Evolutionary conservation across 2,329 filamentous ascomycete species (phyloP).

Genomic region (Colletotrichum costaricense): DNA sequence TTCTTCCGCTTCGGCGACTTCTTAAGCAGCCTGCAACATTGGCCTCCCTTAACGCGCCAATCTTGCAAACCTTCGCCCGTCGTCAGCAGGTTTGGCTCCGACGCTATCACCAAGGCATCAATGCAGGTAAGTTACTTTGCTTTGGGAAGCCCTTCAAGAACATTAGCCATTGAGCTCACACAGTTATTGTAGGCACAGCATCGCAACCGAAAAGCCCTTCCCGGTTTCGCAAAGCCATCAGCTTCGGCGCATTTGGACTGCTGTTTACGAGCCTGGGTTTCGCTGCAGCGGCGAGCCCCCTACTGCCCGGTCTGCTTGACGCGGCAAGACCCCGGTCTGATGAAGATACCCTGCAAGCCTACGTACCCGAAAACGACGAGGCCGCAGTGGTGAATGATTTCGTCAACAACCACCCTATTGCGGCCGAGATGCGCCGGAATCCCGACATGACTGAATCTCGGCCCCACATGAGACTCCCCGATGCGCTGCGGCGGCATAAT

Average conservation of each 20-base stretch:
- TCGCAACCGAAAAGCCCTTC: not conserved
- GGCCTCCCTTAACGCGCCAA: not conserved
- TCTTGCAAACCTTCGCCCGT: not conserved
- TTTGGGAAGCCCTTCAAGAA: not conserved
- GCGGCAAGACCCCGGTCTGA: conserved; percentile 55
- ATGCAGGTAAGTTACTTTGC: conserved; percentile 2
- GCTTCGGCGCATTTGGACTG: conserved; percentile 41
- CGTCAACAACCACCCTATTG: conserved; percentile 82
- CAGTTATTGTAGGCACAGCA: not conserved
- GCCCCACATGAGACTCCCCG: conserved; percentile 88
- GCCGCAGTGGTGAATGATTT: conserved; percentile 73
- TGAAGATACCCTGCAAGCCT: conserved; percentile 78
- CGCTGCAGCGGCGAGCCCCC: conserved; percentile 66
- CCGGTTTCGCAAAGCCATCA: conserved; percentile 22
- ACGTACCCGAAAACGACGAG: conserved; percentile 66
- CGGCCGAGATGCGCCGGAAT: conserved; percentile 73
- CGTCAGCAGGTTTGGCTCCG: conserved; percentile 3
- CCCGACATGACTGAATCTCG: conserved; percentile 79
- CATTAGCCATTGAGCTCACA: not conserved
- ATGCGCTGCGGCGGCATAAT: conserved; percentile 75
- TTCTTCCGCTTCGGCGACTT: conserved; percentile 7
- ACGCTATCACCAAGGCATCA: conserved; percentile 13
- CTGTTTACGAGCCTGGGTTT: conserved; percentile 64
- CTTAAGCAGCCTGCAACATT: not conserved
- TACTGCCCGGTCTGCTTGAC: conserved; percentile 47